A percentile compares a stretch with the other conserved stretches of the same genome.
phyloP scores from a whole-genome alignment of 2,329 filamentous ascomycete genomes.

The Epichloe bromicola region DNA sequence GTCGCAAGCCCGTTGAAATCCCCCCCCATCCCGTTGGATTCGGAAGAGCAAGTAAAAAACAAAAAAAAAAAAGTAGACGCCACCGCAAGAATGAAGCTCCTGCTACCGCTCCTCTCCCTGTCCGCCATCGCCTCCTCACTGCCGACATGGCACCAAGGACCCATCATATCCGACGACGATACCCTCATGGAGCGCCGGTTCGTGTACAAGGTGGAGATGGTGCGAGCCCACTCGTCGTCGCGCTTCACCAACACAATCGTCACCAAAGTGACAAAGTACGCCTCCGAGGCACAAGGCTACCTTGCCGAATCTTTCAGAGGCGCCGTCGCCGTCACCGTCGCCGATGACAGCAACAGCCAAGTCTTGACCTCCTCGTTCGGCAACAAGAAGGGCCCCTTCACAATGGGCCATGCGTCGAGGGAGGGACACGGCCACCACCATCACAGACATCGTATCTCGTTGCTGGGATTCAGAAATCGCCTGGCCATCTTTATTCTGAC shows the following conservation, averaged over 20 bases:
- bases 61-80: background rate
- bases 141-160: constrained; percentile 3
- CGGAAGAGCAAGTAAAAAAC: background rate
- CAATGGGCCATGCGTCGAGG: background rate
- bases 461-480: constrained; percentile 6
- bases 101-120: constrained; percentile 1
- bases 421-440: background rate
- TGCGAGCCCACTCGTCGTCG: background rate
- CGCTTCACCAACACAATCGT: constrained; percentile 1
- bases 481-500: constrained; percentile 9
- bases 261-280: constrained; percentile 5
- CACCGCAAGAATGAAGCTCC: background rate
- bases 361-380: constrained; percentile 6
- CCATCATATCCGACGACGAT: constrained; percentile 7
- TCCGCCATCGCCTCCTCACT: background rate
- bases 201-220: constrained; percentile 1
- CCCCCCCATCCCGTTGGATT: too few relatives aligned
- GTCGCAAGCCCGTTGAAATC: too few relatives aligned
- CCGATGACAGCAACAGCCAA: constrained; percentile 10
- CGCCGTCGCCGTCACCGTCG: constrained; percentile 8
- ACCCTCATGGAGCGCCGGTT: constrained; percentile 6
- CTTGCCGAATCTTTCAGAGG: background rate
- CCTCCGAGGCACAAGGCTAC: constrained; percentile 8
- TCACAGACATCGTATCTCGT: constrained; percentile 2
- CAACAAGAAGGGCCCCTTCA: background rate